Conservation (phyloP, 495 filamentous ascomycete genomes). For the Trichocladium uniseriatum region DNA sequence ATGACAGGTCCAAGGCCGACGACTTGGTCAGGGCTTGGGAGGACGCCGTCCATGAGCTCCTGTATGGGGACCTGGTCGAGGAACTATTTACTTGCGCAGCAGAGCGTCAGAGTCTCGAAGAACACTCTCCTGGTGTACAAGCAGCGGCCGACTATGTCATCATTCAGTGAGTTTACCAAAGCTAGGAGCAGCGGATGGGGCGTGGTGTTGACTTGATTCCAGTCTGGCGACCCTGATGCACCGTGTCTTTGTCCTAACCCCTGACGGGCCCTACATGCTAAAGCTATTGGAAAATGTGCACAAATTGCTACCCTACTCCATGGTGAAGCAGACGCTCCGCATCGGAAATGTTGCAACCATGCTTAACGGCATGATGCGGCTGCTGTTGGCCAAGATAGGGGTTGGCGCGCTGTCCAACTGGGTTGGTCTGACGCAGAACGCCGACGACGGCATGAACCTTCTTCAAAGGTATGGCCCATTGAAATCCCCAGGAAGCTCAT, state of each 20-base stretch:
- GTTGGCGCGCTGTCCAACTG: constrained; percentile 55
- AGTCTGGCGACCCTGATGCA: constrained; percentile 57
- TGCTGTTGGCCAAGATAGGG: constrained; percentile 57
- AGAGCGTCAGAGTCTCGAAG: constrained; percentile 44
- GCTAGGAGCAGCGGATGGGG: neutral
- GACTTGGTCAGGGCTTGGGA: constrained; percentile 49
- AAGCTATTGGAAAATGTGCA: constrained; percentile 49
- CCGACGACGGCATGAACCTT: constrained; percentile 60
- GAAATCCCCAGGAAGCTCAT: neutral
- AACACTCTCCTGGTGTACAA: constrained; percentile 46
- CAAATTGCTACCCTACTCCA: constrained; percentile 49
- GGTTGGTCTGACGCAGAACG: constrained; percentile 50
- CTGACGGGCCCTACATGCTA: constrained; percentile 53
- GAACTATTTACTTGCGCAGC: constrained; percentile 47
- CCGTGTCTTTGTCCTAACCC: constrained; percentile 51
- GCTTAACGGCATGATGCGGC: constrained; percentile 52
- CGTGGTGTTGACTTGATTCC: constrained; percentile 2
- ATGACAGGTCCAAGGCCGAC: constrained; percentile 44
- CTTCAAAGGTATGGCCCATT: constrained; percentile 45
- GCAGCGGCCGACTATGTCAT: constrained; percentile 49
- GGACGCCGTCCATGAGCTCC: constrained; percentile 45
- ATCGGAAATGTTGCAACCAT: constrained; percentile 61
- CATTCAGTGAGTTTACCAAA: constrained; percentile 37
- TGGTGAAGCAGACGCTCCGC: constrained; percentile 52
- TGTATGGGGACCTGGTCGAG: constrained; percentile 51